Evolutionary conservation across 1,284 basidiomycete species (phyloP).

Genomic region (Fereydounia khargensis): DNA sequence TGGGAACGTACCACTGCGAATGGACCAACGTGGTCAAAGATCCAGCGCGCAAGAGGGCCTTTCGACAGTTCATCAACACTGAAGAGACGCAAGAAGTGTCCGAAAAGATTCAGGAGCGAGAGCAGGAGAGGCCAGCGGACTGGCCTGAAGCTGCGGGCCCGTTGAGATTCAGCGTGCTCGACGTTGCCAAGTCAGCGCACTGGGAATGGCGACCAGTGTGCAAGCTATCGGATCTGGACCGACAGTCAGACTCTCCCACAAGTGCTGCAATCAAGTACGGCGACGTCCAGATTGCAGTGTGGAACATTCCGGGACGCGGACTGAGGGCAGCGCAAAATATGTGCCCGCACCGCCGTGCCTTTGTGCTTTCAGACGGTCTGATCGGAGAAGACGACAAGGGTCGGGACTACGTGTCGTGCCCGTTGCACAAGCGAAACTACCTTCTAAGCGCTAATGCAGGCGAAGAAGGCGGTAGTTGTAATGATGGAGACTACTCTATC

Average conservation of each 20-base stretch:
- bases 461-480: constrained; percentile 66
- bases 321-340: constrained; percentile 71
- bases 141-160: constrained; percentile 67
- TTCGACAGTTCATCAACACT: constrained; percentile 71
- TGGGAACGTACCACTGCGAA: constrained; percentile 70
- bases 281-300: constrained; percentile 71
- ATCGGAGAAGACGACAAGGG: constrained; percentile 56
- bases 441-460: constrained; percentile 58
- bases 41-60: constrained; percentile 64
- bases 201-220: constrained; percentile 69
- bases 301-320: constrained; percentile 64
- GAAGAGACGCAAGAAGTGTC: constrained; percentile 63
- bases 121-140: constrained; percentile 68
- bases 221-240: constrained; percentile 63
- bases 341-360: constrained; percentile 69
- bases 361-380: constrained; percentile 70
- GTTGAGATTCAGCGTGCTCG: constrained; percentile 61
- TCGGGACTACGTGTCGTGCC: constrained; percentile 60
- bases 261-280: constrained; percentile 69
- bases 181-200: constrained; percentile 61
- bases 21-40: constrained; percentile 70
- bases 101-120: constrained; percentile 67
- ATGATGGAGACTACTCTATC: constrained; percentile 67
- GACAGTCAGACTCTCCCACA: constrained; percentile 62
- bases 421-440: constrained; percentile 73